Evolutionary conservation across 2,329 filamentous ascomycete species (phyloP), one percentile per base, ranked within the genome.

Genomic region (Penicillium sp.): DNA sequence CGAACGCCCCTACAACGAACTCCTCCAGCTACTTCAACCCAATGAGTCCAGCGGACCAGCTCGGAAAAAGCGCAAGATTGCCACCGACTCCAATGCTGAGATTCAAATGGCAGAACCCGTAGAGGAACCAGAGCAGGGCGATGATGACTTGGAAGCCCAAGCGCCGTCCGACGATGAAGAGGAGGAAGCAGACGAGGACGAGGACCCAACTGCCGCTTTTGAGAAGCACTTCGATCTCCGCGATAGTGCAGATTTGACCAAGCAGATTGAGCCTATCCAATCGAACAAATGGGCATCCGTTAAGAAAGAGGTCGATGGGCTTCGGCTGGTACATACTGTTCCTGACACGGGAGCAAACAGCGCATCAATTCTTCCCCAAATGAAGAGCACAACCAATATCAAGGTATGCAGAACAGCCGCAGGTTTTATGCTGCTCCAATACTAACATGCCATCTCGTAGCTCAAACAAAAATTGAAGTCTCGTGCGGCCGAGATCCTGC

Each of bases 151-250:
- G 21, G 76, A 82, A 52, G 82, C 84, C 47, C 76, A 79, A 12
- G 82, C 84, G 23, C 72, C 71, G 25, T 78, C 77, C 1, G 75
- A 77, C 12, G 75, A 75, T 23, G 76, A 76, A 47, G 74, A 78
- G 50, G 69, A 72, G n/a, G 70, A 62, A 37, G 70, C 65, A 10
- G 73, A 71, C 6, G 64, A 73, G 17, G 71, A 74, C n/a, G 73
- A 78, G 27, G 74, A 78, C 43, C 69, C 78, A 29, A 76, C 76
- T 6, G 90, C 96, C 72, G 89, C 91, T 0, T 97, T 95, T 69
- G 89, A 94, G 62, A 77, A 80, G 8, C 93, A 97, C 75, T 96
- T 95, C 71, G 84, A 86, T 35, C 81, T 81, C 42, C 85, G 87
- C 0, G 83, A 93, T 46, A 84, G 89, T 49, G 80, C 82, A 6